Evolutionary conservation across 23 red algal species (phyloP).

Genomic region (Gracilaria domingensis): DNA sequence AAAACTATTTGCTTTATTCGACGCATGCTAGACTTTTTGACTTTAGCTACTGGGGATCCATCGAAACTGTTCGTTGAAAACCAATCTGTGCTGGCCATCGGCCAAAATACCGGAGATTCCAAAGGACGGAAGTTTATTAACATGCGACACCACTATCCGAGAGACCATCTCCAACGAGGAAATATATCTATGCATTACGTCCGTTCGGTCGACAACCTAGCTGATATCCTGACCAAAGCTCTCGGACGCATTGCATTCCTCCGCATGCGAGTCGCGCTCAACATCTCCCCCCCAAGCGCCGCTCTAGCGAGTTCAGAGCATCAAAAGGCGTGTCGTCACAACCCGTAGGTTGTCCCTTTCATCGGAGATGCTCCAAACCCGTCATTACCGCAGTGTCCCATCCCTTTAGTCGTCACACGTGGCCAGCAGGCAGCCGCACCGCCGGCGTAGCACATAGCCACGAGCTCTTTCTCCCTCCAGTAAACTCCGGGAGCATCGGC

Average conservation of each 20-base stretch:
- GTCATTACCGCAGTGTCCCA: neutral
- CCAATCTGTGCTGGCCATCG: constrained; percentile 3
- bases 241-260: neutral
- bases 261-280: neutral
- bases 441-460: too few species aligned
- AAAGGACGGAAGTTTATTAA: constrained; percentile 46
- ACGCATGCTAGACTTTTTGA: neutral
- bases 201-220: neutral
- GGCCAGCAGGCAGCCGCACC: too few species aligned
- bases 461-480: too few species aligned
- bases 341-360: too few species aligned
- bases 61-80: constrained; percentile 19
- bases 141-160: constrained; percentile 26
- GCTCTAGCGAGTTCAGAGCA: neutral
- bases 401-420: constrained; percentile 7
- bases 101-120: constrained; percentile 16
- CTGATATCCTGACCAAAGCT: constrained; percentile 38
- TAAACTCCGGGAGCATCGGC: too few species aligned
- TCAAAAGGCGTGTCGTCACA: constrained; percentile 47
- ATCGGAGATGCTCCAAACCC: neutral
- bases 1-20: neutral
- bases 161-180: constrained; percentile 19
- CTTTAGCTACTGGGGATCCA: neutral
- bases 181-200: neutral
- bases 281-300: neutral